Conservation (phyloP, 495 filamentous ascomycete genomes). For the Amniculicola lignicola region DNA sequence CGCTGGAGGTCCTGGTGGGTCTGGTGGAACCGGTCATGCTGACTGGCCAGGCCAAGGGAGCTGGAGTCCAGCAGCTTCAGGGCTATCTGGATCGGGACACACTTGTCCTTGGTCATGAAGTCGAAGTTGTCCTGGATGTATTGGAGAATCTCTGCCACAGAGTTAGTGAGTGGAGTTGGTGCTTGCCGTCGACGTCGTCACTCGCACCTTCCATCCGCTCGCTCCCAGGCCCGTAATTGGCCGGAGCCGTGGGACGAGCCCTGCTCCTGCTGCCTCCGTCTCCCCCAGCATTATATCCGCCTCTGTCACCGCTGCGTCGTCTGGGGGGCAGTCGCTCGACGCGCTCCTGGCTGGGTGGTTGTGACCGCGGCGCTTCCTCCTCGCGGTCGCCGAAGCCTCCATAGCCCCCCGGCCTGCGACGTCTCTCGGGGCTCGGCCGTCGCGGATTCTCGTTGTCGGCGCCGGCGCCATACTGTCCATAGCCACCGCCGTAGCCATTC, state of each 20-base stretch:
- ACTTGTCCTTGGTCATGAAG: slow-evolving; percentile 81
- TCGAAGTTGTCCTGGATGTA: slow-evolving; percentile 86
- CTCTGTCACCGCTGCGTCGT: slow-evolving; percentile 34
- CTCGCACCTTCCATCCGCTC: slow-evolving; percentile 44
- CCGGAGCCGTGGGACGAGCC: slow-evolving; percentile 31
- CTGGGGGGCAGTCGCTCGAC: slow-evolving; percentile 36
- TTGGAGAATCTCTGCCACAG: slow-evolving; percentile 53
- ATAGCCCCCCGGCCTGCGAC: slow-evolving; percentile 44
- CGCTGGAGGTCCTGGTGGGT: slow-evolving; percentile 82
- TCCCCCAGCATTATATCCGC: too few species aligned
- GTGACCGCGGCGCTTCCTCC: slow-evolving; percentile 26
- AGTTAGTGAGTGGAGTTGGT: slow-evolving; percentile 1
- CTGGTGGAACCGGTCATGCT: slow-evolving; percentile 76
- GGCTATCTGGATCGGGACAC: slow-evolving; percentile 87
- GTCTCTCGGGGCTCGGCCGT: slow-evolving; percentile 21
- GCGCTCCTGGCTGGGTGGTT: slow-evolving; percentile 36
- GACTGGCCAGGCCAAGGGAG: slow-evolving; percentile 83
- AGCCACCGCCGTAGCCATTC: not conserved
- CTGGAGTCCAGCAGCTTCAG: slow-evolving; percentile 90
- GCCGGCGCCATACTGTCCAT: slow-evolving; percentile 4
- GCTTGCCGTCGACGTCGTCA: not conserved
- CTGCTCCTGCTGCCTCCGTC: slow-evolving; percentile 30
- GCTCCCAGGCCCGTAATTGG: slow-evolving; percentile 36
- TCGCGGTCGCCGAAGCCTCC: slow-evolving; percentile 38
- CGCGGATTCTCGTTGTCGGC: slow-evolving; percentile 12